These are phyloP conservation scores for Irpex lacteus DNA, from an alignment of 1,284 basidiomycete species.

Conservation along the genomic window DNA sequence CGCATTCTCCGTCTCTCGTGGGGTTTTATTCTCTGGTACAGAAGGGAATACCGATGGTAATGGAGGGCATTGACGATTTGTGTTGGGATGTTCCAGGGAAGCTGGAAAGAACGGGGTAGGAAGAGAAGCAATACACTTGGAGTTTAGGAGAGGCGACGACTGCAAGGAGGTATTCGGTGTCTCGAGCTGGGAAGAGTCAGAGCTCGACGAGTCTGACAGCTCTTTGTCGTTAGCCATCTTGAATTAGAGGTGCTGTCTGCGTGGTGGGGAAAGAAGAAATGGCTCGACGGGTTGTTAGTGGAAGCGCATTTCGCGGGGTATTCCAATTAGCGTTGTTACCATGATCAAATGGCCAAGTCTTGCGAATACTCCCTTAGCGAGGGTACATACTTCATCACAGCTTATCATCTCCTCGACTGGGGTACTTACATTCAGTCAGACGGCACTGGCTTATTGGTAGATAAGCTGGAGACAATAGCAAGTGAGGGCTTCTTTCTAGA, in stretches of 20 bases:
- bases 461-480: no score
- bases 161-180: slow-evolving; percentile 4
- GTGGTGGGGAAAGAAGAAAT: not conserved
- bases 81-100: slow-evolving; percentile 5
- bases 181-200: not conserved
- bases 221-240: not conserved
- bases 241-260: not conserved
- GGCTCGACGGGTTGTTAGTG: no score
- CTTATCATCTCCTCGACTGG: no score
- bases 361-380: no score
- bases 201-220: not conserved
- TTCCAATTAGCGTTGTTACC: no score
- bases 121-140: not conserved
- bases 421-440: no score
- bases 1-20: slow-evolving; percentile 7
- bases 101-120: slow-evolving; percentile 14
- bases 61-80: slow-evolving; percentile 13
- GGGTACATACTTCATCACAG: no score
- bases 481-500: no score
- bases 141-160: not conserved
- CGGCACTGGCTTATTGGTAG: no score
- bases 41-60: slow-evolving; percentile 14
- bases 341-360: no score
- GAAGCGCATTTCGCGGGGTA: no score
- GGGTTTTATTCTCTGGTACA: slow-evolving; percentile 16